Base-by-base conservation (phyloP, 306 rosid species). In the Sophora flavescens region DNA sequence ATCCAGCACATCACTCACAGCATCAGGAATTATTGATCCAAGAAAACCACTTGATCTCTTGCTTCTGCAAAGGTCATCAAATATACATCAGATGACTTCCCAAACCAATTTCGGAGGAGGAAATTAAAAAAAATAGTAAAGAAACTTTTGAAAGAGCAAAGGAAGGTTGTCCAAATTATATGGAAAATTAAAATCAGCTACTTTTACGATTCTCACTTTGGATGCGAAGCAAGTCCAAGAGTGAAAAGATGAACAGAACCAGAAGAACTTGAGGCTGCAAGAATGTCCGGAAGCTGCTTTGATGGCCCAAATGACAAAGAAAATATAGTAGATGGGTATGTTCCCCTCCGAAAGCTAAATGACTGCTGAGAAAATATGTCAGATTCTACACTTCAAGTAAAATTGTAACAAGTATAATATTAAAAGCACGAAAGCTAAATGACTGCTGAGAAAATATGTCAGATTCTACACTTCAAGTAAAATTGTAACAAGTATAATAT, bases 301-400 rank as follows among this genome's bases (percentile, higher is more conserved):
- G 96, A 90, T 57, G 93, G 96, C 32, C 92, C 96, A 84, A 94
- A 94, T 69, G 98, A 87, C 82, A 94, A 83, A 59, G 98, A 94
- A 80, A 78, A 94, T 87, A 94, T 89, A 39, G 89, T 91, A 38
- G 98, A 90, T 41, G 95, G 85, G 77, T 90, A 91, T 68, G 97
- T 74, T 44, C 98, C 98, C 89, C 98, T 94, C 63, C 97, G 96
- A 82, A 94, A 92, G 83, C 98, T 92, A 76, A 85, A 92, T 56
- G 96, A 92, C 98, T 94, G 88, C 76, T 38, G 61, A 82, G 70
- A 68, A 68, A 64, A 52, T 39, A 73, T n/a, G 75, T 87, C 78
- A 86, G 83, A 45, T 77, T 81, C 61, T 59, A 79, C 30, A 35
- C 2, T 9, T 56, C 38, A 45, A 69, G 75, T 17, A 67, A 52